A percentile compares a stretch with the other conserved stretches of the same genome.
These are phyloP conservation scores for Penicillium flavigenum DNA, from an alignment of 495 filamentous ascomycete genomes.

Conservation along the genomic window DNA sequence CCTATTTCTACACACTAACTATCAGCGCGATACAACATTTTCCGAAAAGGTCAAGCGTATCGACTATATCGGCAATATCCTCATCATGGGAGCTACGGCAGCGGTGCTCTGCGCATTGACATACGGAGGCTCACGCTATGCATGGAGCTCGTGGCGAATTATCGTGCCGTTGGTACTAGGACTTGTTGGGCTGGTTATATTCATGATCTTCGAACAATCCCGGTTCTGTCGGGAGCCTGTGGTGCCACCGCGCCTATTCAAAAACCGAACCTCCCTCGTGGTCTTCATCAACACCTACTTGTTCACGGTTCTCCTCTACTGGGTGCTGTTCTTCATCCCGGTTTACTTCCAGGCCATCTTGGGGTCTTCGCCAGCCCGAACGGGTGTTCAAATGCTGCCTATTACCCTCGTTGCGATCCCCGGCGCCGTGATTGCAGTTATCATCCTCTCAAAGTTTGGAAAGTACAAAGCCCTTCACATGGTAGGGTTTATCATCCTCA, in stretches of 20 bases:
- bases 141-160: too few species aligned
- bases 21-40: constrained; percentile 16
- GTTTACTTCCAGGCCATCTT: constrained; percentile 49
- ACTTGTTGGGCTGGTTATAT: too few species aligned
- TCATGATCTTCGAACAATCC: too few species aligned
- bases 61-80: constrained; percentile 27
- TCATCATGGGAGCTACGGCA: too few species aligned
- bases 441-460: constrained; percentile 42
- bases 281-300: constrained; percentile 29
- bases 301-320: constrained; percentile 22
- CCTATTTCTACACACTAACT: constrained; percentile 29
- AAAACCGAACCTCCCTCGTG: constrained; percentile 22
- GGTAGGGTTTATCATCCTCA: constrained; percentile 36
- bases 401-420: constrained; percentile 33
- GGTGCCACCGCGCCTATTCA: constrained; percentile 21
- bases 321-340: constrained; percentile 44
- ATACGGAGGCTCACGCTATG: too few species aligned
- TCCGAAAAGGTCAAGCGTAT: constrained; percentile 35
- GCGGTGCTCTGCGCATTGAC: too few species aligned
- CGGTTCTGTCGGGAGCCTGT: constrained; percentile 11
- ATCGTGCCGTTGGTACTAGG: too few species aligned
- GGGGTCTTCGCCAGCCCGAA: constrained; percentile 24
- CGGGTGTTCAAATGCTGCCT: constrained; percentile 44
- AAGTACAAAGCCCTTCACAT: constrained; percentile 47
- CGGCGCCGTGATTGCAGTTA: constrained; percentile 28